phyloP scores from a whole-genome alignment of 768 basidiomycete genomes.

The Pleurotus pulmonarius region DNA sequence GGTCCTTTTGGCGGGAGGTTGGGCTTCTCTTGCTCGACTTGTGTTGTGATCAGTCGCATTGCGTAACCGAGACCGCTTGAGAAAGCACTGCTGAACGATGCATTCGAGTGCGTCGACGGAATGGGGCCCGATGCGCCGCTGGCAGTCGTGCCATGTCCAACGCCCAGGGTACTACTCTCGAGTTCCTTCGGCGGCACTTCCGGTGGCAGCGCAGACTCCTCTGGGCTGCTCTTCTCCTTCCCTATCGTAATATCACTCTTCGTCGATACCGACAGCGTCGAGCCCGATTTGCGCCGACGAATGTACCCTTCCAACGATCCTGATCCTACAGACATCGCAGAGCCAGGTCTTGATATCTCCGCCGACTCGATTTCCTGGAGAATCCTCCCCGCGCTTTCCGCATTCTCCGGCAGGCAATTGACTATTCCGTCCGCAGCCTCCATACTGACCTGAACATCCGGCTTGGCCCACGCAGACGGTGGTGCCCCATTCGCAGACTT shows the following conservation, averaged over 20 bases:
- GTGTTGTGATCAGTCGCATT: conserved; percentile 53
- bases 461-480: conserved; percentile 50
- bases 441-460: conserved; percentile 52
- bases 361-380: conserved; percentile 38
- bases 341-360: conserved; percentile 23
- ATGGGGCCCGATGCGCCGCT: background rate
- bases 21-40: conserved; percentile 26
- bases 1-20: conserved; percentile 38
- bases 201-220: conserved; percentile 20
- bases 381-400: conserved; percentile 39
- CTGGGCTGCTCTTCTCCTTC: background rate
- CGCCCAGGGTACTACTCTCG: background rate
- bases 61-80: conserved; percentile 54
- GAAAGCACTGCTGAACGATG: conserved; percentile 42
- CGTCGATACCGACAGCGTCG: conserved; percentile 29
- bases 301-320: conserved; percentile 20
- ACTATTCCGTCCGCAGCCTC: conserved; percentile 50
- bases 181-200: conserved; percentile 21
- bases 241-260: conserved; percentile 37
- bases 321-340: conserved; percentile 16
- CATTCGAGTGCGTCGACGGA: conserved; percentile 19
- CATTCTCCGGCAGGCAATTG: conserved; percentile 27
- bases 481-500: conserved; percentile 18
- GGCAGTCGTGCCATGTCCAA: background rate
- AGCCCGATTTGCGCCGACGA: conserved; percentile 31